phyloP scores from a whole-genome alignment of 2,329 filamentous ascomycete species.

The Diplodia sapinea region DNA sequence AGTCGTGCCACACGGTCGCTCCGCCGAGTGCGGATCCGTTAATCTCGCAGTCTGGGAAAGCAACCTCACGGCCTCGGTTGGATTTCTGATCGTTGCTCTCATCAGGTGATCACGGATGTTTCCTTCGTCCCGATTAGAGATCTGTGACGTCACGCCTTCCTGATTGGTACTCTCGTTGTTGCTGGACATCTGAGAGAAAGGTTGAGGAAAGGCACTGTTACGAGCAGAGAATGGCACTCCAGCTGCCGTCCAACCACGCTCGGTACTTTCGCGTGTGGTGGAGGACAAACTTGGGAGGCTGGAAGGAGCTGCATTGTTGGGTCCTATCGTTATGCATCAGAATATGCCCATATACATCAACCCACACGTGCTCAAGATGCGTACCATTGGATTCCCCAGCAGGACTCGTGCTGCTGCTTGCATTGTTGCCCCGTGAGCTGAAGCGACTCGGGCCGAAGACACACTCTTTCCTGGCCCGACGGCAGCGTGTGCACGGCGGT shows the following conservation, averaged over 20 bases:
- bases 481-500: slow-evolving; percentile 27
- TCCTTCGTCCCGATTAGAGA: background rate
- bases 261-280: background rate
- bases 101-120: slow-evolving; percentile 23
- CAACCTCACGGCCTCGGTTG: slow-evolving; percentile 16
- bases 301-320: background rate
- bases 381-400: background rate
- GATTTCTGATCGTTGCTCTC: slow-evolving; percentile 16
- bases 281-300: background rate
- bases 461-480: slow-evolving; percentile 25
- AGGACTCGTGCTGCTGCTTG: slow-evolving; percentile 17
- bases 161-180: background rate
- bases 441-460: slow-evolving; percentile 30
- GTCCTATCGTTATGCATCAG: background rate
- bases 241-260: background rate
- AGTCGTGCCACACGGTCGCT: background rate
- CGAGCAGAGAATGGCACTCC: background rate
- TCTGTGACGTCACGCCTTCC: slow-evolving; percentile 6
- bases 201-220: background rate
- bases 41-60: slow-evolving; percentile 15
- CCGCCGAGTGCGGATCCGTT: too few species aligned
- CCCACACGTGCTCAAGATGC: background rate
- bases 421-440: slow-evolving; percentile 6
- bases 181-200: background rate
- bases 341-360: background rate